Base-by-base conservation (phyloP, 2,329 filamentous ascomycete genomes). In the Cryphonectria carpinicola region DNA sequence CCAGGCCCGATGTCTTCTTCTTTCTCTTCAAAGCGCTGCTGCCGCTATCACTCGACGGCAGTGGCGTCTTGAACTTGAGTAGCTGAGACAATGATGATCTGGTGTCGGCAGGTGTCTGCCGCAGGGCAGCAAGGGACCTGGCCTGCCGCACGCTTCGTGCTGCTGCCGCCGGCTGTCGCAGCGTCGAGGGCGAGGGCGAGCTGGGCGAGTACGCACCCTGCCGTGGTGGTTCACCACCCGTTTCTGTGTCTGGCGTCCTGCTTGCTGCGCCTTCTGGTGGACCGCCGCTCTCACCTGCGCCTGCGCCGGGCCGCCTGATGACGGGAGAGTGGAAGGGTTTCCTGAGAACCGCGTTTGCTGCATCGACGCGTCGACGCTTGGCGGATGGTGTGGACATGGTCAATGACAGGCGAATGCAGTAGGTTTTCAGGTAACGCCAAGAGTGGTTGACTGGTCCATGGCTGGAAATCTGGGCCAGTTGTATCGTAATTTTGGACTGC, bases 261-360 rank as follows among this genome's bases (percentile, higher is more conserved):
- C 39, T 65, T 10, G 49, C 32, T 10, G 35, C 41, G 11, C 58
- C 66, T 17, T 60, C 65, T 5, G 65, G 66, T 32, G 64, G 22
- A n/a, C 46, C 17, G n/a, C 22, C 35, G 4, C 37, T 37, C 10
- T 52, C 46, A 17, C 35, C 46, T 14, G 60, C 60, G 35, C 46
- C 60, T 28, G 67, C 60, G 35, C 46, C 49, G 11, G 67, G 66
- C 28, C 75, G 74, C 43, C 64, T 74, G 49, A 79, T 73, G 49
- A 79, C 63, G 2, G 91, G 92, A 62, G 92, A 93, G 74, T 90
- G 90, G 82, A 94, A 94, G 0, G 92, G 92, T 77, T 90, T 92
- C 73, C 86, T 86, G 64, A 93, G 85, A 8, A 86, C 86, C n/a
- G 83, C 84, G 32, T 85, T 81, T 54, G 87, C 85, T 61, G 85